Base-by-base conservation (phyloP, 2,329 filamentous ascomycete genomes). In the Orbilia javanica region DNA sequence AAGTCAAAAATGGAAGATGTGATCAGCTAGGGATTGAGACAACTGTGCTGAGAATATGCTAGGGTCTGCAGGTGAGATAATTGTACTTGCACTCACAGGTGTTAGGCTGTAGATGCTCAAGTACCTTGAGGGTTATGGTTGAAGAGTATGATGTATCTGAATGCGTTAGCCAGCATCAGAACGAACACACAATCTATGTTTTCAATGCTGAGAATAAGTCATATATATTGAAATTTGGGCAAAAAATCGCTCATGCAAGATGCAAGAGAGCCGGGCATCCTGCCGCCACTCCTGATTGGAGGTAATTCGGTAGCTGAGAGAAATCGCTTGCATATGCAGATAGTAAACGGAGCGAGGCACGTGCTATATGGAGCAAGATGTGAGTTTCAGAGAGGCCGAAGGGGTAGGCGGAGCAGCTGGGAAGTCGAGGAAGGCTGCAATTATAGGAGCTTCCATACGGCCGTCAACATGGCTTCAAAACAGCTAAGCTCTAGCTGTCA, bases 281-380 rank as follows among this genome's bases (percentile, higher is more conserved):
- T 71, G 73, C 73, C 73, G 73, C 62, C 48, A 65, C 57, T 65
- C 48, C 73, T 77, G 73, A 77, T 77, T 77, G 73, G 73, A 77
- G 73, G 73, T 60, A 70, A 53, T 66, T 71, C 66, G 73, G 73
- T 70, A 77, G 73, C 73, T 77, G 73, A 77, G 73, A 77, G 73
- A 77, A 77, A 77, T 77, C 73, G 60, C 73, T 77, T 77, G 73
- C 73, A 77, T 77, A 77, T 77, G 73, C 73, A 76, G 72, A 76
- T 70, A 66, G 73, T 69, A 66, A 77, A 60, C 66, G 65, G 67
- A 68, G 73, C 73, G 73, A 77, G 73, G 73, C 73, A 77, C 73
- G 73, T 77, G 73, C 73, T 69, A 66, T 50, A 70, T 71, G 66
- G 73, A 77, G 73, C 63, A 71, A 52, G 67, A 65, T 60, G 66